Conservation (phyloP, 176 grass and related monocot species). For the Juncus effusus region DNA sequence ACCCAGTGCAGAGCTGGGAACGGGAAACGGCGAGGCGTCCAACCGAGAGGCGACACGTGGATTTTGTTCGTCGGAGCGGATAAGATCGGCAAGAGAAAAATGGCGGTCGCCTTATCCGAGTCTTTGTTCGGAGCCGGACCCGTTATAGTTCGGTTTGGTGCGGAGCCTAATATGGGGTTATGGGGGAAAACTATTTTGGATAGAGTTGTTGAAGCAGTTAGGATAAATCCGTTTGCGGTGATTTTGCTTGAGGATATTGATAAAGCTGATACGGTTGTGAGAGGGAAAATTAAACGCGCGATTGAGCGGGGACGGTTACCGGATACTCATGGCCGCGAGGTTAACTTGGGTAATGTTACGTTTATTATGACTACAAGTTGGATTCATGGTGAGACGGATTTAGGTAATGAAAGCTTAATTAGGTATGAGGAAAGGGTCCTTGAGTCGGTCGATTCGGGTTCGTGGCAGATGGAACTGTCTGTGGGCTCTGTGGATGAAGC, state of each 20-base stretch:
- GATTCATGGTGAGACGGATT: slow-evolving; percentile 60
- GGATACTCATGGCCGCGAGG: slow-evolving; percentile 81
- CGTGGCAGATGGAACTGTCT: slow-evolving; percentile 71
- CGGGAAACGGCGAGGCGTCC: slow-evolving; percentile 45
- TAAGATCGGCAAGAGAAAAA: slow-evolving; percentile 82
- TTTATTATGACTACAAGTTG: slow-evolving; percentile 77
- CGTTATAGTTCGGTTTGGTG: slow-evolving; percentile 41
- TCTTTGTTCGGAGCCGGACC: slow-evolving; percentile 47
- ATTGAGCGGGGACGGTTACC: slow-evolving; percentile 78
- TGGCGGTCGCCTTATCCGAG: slow-evolving; percentile 69
- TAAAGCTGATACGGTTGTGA: slow-evolving; percentile 50
- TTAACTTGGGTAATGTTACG: slow-evolving; percentile 70
- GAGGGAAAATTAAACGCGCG: slow-evolving; percentile 70
- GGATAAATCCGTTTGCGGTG: slow-evolving; percentile 73
- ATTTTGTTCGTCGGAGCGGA: slow-evolving; percentile 88
- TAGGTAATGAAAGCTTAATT: slow-evolving; percentile 38
- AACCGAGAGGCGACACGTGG: slow-evolving; percentile 74
- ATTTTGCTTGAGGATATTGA: slow-evolving; percentile 87
- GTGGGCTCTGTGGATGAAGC: slow-evolving; percentile 34
- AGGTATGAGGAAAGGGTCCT: slow-evolving; percentile 60
- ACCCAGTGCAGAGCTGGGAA: slow-evolving; percentile 67
- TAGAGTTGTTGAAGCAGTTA: slow-evolving; percentile 61
- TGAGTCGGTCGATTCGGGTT: slow-evolving; percentile 44
- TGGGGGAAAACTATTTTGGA: slow-evolving; percentile 78
- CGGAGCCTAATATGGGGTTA: slow-evolving; percentile 33